A percentile compares a stretch with the other conserved stretches of the same genome.
Conservation (phyloP, 106 monocot genomes). For the Narthecium ossifragum region DNA sequence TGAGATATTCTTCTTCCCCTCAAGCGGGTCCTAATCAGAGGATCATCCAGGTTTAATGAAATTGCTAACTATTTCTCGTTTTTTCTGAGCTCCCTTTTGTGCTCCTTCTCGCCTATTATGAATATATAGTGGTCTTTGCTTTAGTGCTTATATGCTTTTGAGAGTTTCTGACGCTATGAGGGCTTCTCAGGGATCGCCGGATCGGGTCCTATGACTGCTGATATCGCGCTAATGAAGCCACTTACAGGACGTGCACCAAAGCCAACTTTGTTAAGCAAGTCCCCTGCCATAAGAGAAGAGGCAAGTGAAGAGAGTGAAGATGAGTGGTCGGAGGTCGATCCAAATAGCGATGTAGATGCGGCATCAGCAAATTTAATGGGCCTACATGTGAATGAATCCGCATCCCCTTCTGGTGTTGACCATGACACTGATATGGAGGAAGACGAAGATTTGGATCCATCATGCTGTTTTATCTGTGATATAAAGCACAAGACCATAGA, state of each 20-base stretch:
- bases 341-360: conserved; percentile 46
- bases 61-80: no score
- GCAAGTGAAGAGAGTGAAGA: conserved; percentile 68
- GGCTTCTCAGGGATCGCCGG: conserved; percentile 75
- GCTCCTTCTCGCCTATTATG: no score
- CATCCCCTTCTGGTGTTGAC: conserved; percentile 18
- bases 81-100: no score
- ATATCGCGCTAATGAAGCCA: conserved; percentile 63
- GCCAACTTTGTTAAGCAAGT: conserved; percentile 13
- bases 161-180: conserved; percentile 49
- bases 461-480: conserved; percentile 86
- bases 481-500: conserved; percentile 56
- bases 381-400: conserved; percentile 30
- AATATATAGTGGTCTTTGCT: no score
- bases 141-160: no score
- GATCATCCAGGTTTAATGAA: no score
- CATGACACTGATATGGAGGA: conserved; percentile 57
- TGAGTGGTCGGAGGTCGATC: conserved; percentile 87
- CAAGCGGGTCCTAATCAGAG: no score
- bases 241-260: conserved; percentile 22
- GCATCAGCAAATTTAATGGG: conserved; percentile 24
- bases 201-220: conserved; percentile 18
- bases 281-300: conserved; percentile 7
- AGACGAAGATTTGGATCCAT: conserved; percentile 64
- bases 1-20: no score